These are phyloP conservation scores for Colletotrichum tropicicola DNA, from an alignment of 2,329 filamentous ascomycete species.

Conservation along the genomic window DNA sequence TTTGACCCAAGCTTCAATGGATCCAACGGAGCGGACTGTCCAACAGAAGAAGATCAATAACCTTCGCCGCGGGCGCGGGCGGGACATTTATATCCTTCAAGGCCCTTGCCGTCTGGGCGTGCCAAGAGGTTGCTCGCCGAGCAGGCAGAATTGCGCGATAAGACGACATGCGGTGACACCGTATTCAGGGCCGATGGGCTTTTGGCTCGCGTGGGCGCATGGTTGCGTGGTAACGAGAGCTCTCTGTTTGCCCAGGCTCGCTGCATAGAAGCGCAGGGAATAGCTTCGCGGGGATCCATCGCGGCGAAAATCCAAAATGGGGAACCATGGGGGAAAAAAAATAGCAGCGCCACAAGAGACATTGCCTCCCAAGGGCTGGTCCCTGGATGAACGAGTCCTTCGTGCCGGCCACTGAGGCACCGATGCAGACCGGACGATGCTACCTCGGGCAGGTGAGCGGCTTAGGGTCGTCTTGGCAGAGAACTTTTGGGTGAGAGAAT, in stretches of 20 bases:
- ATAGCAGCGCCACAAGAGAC: background rate
- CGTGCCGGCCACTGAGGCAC: slow-evolving; percentile 25
- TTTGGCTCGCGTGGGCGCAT: too few relatives aligned
- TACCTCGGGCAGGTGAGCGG: slow-evolving; percentile 26
- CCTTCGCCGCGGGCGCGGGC: background rate
- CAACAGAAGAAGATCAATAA: background rate
- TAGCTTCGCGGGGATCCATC: background rate
- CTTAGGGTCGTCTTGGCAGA: slow-evolving; percentile 19
- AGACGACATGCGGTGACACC: slow-evolving; percentile 12
- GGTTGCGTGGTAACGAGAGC: too few relatives aligned
- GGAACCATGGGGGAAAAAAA: background rate
- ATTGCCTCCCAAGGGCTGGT: slow-evolving; percentile 1
- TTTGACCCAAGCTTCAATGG: slow-evolving; percentile 4
- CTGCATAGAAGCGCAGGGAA: background rate
- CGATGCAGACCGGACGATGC: slow-evolving; percentile 19
- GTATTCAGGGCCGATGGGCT: too few relatives aligned
- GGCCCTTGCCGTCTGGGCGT: slow-evolving; percentile 6
- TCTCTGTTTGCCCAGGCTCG: too few relatives aligned
- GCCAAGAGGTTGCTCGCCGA: slow-evolving; percentile 10
- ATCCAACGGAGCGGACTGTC: slow-evolving; percentile 21
- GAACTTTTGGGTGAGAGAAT: slow-evolving; percentile 12
- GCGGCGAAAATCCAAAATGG: background rate
- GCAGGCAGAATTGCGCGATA: slow-evolving; percentile 20
- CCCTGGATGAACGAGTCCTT: background rate
- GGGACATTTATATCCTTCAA: slow-evolving; percentile 5